These are phyloP conservation scores for Micractinium sp. DNA, from an alignment of 139 green algal species.

Conservation along the genomic window DNA sequence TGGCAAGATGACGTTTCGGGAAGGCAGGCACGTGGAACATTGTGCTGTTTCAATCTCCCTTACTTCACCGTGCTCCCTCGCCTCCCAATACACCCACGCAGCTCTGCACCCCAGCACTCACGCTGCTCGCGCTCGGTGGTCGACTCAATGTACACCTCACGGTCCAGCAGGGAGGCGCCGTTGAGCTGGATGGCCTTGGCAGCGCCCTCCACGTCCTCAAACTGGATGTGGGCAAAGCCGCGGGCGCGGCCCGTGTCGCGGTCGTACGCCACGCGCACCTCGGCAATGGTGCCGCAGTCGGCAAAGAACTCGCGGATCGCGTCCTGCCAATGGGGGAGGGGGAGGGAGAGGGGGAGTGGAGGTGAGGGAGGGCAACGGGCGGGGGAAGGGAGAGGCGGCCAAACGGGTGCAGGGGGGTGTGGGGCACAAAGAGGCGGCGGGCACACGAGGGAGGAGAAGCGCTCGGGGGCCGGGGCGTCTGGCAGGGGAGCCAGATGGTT, in stretches of 20 bases:
- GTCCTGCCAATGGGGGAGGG: conserved; percentile 25
- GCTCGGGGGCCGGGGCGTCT: conserved; percentile 1
- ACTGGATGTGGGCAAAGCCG: conserved; percentile 81
- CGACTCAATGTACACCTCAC: conserved; percentile 70
- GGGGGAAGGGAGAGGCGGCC: no score
- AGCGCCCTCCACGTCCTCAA: conserved; percentile 56
- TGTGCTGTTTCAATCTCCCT: no score
- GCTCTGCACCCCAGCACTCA: no score
- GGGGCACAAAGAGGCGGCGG: neutral
- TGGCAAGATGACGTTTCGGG: no score
- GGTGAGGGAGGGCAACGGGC: neutral
- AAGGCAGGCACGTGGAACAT: no score
- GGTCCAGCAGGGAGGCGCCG: conserved; percentile 60
- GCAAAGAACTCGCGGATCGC: conserved; percentile 62
- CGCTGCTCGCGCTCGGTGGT: conserved; percentile 56
- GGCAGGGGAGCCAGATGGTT: neutral
- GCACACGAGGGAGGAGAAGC: neutral
- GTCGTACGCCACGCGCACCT: conserved; percentile 66
- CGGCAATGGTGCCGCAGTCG: conserved; percentile 57
- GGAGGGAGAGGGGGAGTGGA: neutral
- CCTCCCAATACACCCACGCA: no score
- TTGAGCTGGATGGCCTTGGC: conserved; percentile 56
- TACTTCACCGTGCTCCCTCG: no score
- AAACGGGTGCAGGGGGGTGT: neutral
- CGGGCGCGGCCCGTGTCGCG: conserved; percentile 59